Base-by-base conservation (phyloP, 1,284 basidiomycete genomes). In the Meripilus lineatus region DNA sequence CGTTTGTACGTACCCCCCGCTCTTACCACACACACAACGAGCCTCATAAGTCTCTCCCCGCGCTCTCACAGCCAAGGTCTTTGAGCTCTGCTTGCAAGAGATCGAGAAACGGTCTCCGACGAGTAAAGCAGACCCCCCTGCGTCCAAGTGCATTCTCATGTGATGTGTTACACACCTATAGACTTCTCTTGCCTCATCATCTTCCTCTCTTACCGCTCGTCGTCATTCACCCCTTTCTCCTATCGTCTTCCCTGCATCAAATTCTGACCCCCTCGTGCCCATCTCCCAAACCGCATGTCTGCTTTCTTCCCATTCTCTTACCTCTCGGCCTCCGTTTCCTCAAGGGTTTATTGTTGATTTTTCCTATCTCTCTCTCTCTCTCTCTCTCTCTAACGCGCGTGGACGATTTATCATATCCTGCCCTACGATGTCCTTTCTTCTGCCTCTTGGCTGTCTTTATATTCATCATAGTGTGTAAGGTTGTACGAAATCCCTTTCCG, bases 51-150 rank as follows among this genome's bases (percentile, higher is more conserved):
- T 43, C 41, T 25, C 38, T 44, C 50, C 30, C 35, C 40, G n/a
- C 10, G 23, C 51, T 53, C 37, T 48, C 44, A 36, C 56, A 93
- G 91, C 74, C 65, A 84, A 85, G 59, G 91, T 93, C 6, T 96
- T 96, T 52, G 90, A 96, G 56, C 74, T 87, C 34, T 89, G 91
- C 59, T 75, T 96, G 47, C 80, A 70, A 32, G 89, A 96, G 66
- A 93, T 96, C 55, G 89, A 92, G 73, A 85, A 82, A 58, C 71
- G 77, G 47, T 69, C 74, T 40, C 73, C 78, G 25, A 75, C 72
- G 47, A 74, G 72, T 60, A 75, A 84, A 61, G 55, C 70, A 5
- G 84, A 72, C 50, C 79, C 80, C 26, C 71, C 72, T 51, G 62
- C 69, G n/a, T 75, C 69, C 58, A 72, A 68, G 55, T 89, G 86